Percentiles rank a stretch among this genome's conserved stretches.
phyloP scores from a whole-genome alignment of 176 grass and related monocot species.

The Rhynchospora tenuis region DNA sequence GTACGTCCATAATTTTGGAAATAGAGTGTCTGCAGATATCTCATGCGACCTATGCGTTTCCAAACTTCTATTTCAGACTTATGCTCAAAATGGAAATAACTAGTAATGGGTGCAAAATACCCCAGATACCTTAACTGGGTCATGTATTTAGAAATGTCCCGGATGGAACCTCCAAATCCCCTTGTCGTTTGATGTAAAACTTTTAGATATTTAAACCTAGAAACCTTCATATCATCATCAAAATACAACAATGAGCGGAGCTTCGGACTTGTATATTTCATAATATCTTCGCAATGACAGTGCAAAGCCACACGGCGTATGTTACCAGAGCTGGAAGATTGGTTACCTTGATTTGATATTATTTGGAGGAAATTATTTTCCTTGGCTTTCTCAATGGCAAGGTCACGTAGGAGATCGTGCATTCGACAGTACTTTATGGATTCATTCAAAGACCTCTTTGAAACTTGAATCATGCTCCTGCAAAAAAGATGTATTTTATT shows the following conservation, averaged over 20 bases:
- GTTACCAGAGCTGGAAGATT: neutral
- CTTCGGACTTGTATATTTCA: neutral
- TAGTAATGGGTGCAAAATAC: neutral
- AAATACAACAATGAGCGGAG: neutral
- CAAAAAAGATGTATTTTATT: too few relatives aligned
- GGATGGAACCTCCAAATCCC: neutral
- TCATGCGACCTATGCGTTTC: neutral
- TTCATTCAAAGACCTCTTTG: neutral
- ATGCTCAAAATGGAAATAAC: neutral
- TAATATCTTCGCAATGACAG: neutral
- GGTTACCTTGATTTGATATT: neutral
- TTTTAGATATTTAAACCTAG: neutral
- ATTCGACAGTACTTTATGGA: too few relatives aligned
- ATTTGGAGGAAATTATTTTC: neutral
- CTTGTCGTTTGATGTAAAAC: neutral
- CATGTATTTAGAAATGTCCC: neutral
- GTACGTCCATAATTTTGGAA: neutral
- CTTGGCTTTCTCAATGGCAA: neutral
- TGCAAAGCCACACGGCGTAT: neutral
- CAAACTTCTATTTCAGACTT: neutral
- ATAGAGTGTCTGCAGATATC: neutral
- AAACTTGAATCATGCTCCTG: slow-evolving; percentile 5
- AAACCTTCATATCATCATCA: neutral
- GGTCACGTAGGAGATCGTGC: neutral
- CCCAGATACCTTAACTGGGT: neutral